Base-by-base conservation (phyloP, 768 basidiomycete species). In the Trametes villosa region DNA sequence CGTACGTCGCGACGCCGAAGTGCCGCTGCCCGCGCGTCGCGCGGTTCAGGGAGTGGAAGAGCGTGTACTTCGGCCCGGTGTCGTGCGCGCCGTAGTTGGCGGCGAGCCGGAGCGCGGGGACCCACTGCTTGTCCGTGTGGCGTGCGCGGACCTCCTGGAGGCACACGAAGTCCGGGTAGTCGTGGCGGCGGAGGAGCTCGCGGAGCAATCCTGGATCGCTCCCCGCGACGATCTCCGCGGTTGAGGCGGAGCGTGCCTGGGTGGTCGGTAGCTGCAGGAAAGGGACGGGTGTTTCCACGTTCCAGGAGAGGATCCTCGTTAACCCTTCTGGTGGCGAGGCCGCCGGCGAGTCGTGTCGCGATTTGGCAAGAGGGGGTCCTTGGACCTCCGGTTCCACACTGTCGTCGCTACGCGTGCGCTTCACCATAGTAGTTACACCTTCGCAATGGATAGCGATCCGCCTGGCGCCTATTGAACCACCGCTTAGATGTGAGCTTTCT, bases 81-180 rank as follows among this genome's bases (percentile, higher is more conserved):
- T 52, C 61, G 55, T 57, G 61, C 29, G 55, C 49, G 11, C 61
- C 61, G 46, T 53, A 33, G 53, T 67, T 67, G 2, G 62, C 60
- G 9, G 66, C 66, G 27, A 51, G 51, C 7, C 57, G 60, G 36
- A 69, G 60, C 1, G 64, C 64, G 13, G 63, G 29, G 41, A 67
- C 53, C 68, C 68, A 69, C n/a, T 64, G 57, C 42, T 61, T 61
- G 59, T 69, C 68, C 40, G 52, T 60, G 47, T 61, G 60, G 2
- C 68, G 64, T 7, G 68, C 66, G 20, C 68, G 66, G 40, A 67
- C 66, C 53, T 69, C 68, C 27, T 69, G 68, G 29, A 69, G 59
- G 49, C 68, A 69, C 8, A 69, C 53, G 55, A 65, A 67, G 60
- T 69, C 68, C 12, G 68, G 68, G 55, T 56, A 67, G 54, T 49